Base-by-base conservation (phyloP, 306 rosid species). In the Echinosophora koreensis region DNA sequence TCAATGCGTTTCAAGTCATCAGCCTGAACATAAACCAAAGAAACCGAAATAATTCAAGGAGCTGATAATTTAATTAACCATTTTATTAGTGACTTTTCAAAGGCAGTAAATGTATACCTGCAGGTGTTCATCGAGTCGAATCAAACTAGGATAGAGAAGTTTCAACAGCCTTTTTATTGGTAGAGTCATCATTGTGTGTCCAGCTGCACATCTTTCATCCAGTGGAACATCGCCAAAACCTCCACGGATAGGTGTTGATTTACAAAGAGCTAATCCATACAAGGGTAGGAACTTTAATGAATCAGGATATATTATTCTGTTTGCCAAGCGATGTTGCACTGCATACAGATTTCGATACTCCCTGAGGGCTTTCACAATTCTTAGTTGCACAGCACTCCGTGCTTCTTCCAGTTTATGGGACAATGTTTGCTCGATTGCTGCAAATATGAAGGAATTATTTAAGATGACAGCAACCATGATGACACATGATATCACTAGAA, bases 221-320 rank as follows among this genome's bases (percentile, higher is more conserved):
- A 96, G 88, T 5, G 87, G 68, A 68, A 84, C 90, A 63, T 96
- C 99, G 3, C 92, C 90, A 65, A 82, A 86, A 62, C 98, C 98
- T 70, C 99, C 99, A 73, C 96, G 99, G 15, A 92, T 91, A 81
- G 99, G 87, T 16, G 73, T 78, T 70, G 99, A 92, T 85, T 84
- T 96, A 82, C 89, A 86, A 63, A 96, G 87, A 44, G 98, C 94
- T 81, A 91, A 91, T 68, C 93, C 99, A 86, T 96, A 96, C 84
- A 92, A 77, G 15, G 89, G 86, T 71, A 96, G 83, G 76, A 81
- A 89, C 82, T 86, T 96, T 28, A 96, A 82, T 79, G 98, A 92
- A 77, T 96, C 99, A 0, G 99, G 97, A 81, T 87, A 96, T 87
- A 96, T 96, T 88, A 96, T 82, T 84, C 92, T 87, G 89, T 91